These are phyloP conservation scores for Salix dunnii DNA, from an alignment of 345 rosid species.

Conservation along the genomic window DNA sequence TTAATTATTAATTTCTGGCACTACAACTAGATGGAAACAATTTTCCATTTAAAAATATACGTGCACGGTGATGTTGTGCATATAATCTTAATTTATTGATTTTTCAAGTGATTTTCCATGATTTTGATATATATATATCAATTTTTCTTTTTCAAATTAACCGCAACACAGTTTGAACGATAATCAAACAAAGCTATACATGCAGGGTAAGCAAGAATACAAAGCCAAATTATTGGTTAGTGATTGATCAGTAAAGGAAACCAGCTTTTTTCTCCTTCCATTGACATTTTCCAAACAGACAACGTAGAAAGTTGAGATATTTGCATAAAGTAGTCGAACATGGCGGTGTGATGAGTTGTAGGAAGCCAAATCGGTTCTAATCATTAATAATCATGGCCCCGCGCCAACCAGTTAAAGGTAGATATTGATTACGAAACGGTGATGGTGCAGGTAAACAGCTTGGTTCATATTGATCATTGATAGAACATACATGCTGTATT, in stretches of 20 bases:
- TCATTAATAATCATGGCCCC: neutral
- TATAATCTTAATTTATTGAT: too few species aligned
- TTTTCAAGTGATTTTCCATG: too few species aligned
- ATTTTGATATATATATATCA: neutral
- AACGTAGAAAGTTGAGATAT: neutral
- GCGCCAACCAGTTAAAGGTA: neutral
- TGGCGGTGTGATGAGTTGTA: neutral
- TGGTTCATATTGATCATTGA: neutral
- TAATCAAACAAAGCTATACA: neutral
- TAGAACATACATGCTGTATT: neutral
- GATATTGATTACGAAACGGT: neutral
- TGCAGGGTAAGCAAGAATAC: too few species aligned
- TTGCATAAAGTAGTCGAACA: neutral
- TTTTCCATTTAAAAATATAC: too few species aligned
- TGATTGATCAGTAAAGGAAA: neutral
- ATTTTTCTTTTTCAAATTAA: neutral
- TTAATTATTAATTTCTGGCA: too few species aligned
- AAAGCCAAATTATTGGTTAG: neutral
- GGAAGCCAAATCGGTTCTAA: neutral
- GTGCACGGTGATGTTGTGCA: too few species aligned
- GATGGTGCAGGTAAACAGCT: neutral
- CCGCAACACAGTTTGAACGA: neutral
- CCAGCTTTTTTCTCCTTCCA: neutral
- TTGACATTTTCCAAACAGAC: conserved; percentile 10
- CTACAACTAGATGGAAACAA: too few species aligned